Evolutionary conservation across 495 filamentous ascomycete genomes (phyloP).

Genomic region (Bathelium albidoporum): DNA sequence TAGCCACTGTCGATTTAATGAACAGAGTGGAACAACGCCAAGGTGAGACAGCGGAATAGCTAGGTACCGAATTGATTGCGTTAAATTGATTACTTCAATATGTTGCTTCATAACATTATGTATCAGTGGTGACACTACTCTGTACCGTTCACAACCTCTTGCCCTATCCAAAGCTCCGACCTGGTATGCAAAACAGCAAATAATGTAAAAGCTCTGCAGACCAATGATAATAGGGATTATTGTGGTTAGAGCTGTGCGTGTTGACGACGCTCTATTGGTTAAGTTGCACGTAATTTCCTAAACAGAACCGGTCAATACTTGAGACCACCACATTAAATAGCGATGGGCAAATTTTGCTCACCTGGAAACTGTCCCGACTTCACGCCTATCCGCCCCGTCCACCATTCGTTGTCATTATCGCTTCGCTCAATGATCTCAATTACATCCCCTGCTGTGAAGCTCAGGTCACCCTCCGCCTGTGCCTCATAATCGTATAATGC

Average conservation of each 20-base stretch:
- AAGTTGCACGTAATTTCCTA: constrained; percentile 22
- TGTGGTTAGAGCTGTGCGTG: neutral
- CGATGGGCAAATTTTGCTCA: constrained; percentile 37
- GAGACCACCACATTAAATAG: neutral
- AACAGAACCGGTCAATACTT: constrained; percentile 9
- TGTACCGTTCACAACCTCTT: neutral
- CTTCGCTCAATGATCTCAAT: constrained; percentile 82
- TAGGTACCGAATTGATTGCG: no score
- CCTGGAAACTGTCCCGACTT: constrained; percentile 89
- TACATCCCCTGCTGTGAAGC: constrained; percentile 78
- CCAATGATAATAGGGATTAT: neutral
- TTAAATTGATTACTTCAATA: no score
- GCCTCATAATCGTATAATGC: constrained; percentile 83
- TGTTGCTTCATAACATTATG: constrained; percentile 3
- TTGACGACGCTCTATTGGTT: constrained; percentile 4
- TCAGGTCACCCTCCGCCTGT: constrained; percentile 88
- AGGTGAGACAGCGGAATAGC: no score
- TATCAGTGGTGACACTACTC: neutral
- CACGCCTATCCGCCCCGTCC: constrained; percentile 69
- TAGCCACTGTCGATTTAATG: no score
- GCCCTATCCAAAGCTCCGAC: neutral
- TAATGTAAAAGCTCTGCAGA: neutral
- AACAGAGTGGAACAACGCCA: no score
- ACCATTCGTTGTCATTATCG: constrained; percentile 91
- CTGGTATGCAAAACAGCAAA: neutral